These are phyloP conservation scores for Logfia minima DNA, from an alignment of 129 eudicot genomes.

Conservation along the genomic window DNA sequence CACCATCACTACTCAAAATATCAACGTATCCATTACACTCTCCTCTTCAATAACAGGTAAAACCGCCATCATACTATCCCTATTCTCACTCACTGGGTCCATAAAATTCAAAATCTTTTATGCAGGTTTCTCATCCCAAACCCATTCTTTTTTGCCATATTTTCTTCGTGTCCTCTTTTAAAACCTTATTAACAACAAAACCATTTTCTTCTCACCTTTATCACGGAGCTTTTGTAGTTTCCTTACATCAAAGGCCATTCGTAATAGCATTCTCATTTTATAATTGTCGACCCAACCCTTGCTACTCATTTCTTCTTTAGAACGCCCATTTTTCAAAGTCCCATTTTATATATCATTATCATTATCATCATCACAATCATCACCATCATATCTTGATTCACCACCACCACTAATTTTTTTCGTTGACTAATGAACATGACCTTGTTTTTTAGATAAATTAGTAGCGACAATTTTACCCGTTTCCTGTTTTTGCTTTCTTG, in stretches of 20 bases:
- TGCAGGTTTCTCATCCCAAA: slow-evolving; percentile 71
- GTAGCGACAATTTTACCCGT: slow-evolving; percentile 40
- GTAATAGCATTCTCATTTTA: slow-evolving; percentile 49
- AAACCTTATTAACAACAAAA: slow-evolving; percentile 50
- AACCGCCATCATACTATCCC: slow-evolving; percentile 46
- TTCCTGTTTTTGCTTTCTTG: slow-evolving; percentile 69
- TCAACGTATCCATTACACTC: slow-evolving; percentile 98
- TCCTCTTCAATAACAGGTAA: slow-evolving; percentile 62
- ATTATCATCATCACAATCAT: no score
- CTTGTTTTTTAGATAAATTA: slow-evolving; percentile 52
- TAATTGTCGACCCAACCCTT: slow-evolving; percentile 48
- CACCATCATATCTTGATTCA: slow-evolving; percentile 48
- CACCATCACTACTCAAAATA: slow-evolving; percentile 78
- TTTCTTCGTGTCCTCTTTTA: slow-evolving; percentile 72
- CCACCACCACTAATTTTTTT: slow-evolving; percentile 58
- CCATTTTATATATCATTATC: slow-evolving; percentile 33
- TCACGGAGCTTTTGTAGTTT: slow-evolving; percentile 71
- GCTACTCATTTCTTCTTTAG: slow-evolving; percentile 36
- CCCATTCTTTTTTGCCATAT: slow-evolving; percentile 73
- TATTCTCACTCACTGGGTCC: slow-evolving; percentile 73
- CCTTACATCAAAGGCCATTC: slow-evolving; percentile 82
- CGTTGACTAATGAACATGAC: slow-evolving; percentile 46
- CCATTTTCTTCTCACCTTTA: slow-evolving; percentile 72
- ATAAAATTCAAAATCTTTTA: slow-evolving; percentile 72
- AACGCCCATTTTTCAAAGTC: slow-evolving; percentile 49